phyloP scores from a whole-genome alignment of 2,329 filamentous ascomycete genomes.

The Ophiostoma fasciatum region DNA sequence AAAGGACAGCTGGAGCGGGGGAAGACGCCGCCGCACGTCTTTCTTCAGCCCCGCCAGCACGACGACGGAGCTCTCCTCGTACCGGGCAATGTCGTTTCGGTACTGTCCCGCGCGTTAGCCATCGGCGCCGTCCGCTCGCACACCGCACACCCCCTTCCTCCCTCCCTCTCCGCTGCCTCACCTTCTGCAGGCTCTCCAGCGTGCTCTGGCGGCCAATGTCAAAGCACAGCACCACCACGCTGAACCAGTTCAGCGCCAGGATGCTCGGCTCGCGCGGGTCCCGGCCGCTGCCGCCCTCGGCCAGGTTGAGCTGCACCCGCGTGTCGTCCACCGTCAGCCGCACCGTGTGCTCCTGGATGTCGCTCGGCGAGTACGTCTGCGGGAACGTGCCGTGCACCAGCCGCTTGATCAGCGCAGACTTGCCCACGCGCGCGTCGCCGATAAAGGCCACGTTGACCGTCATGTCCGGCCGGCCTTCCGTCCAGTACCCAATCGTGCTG shows the following conservation, averaged over 20 bases:
- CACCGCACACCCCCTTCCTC: too few species aligned
- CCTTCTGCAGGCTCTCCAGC: conserved; percentile 8
- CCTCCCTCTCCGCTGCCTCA: too few species aligned
- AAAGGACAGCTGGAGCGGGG: conserved; percentile 10
- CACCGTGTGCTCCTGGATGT: conserved; percentile 7
- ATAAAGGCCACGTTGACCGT: conserved; percentile 12
- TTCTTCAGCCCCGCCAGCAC: conserved; percentile 13
- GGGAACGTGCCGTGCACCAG: conserved; percentile 9
- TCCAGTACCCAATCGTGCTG: conserved; percentile 2
- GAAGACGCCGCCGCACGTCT: conserved; percentile 10
- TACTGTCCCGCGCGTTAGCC: too few species aligned
- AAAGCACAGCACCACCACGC: conserved; percentile 12
- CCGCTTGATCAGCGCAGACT: conserved; percentile 12
- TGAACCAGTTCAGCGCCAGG: conserved; percentile 11
- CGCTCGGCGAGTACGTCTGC: conserved; percentile 8
- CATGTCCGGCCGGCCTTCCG: conserved; percentile 9
- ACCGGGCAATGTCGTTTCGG: conserved; percentile 11
- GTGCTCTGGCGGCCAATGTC: conserved; percentile 8
- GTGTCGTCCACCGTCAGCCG: conserved; percentile 6
- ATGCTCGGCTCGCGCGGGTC: conserved; percentile 7
- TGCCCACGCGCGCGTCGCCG: conserved; percentile 11
- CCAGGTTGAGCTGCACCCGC: conserved; percentile 9
- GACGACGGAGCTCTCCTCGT: conserved; percentile 11
- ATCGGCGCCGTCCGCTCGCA: too few species aligned
- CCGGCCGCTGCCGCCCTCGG: conserved; percentile 9